phyloP scores from a whole-genome alignment of 805 yeast species.

The Debaryomyces prosopidis region DNA sequence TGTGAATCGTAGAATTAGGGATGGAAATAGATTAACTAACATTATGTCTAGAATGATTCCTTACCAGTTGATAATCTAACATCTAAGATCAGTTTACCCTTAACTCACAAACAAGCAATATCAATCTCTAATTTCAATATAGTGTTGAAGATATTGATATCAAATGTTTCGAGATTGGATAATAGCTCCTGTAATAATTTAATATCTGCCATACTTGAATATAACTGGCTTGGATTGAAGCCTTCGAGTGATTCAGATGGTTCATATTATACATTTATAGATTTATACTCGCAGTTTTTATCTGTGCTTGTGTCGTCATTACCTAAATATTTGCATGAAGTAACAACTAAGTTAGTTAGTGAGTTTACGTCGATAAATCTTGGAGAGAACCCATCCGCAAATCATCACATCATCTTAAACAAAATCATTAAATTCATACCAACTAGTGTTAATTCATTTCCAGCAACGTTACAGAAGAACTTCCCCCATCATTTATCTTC shows the following conservation, averaged over 20 bases:
- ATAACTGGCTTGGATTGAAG: slow-evolving; percentile 57
- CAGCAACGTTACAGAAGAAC: slow-evolving; percentile 51
- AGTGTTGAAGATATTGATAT: slow-evolving; percentile 57
- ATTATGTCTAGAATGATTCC: slow-evolving; percentile 40
- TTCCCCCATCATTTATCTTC: slow-evolving; percentile 81
- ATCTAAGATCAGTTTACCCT: slow-evolving; percentile 56
- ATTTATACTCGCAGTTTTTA: slow-evolving; percentile 67
- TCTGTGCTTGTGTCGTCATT: slow-evolving; percentile 77
- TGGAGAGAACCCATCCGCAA: slow-evolving; percentile 18
- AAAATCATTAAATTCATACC: slow-evolving; percentile 76
- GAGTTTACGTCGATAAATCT: slow-evolving; percentile 47
- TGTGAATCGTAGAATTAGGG: not conserved
- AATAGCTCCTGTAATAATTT: slow-evolving; percentile 51
- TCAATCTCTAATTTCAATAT: slow-evolving; percentile 51
- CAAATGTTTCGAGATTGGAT: slow-evolving; percentile 70
- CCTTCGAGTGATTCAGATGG: slow-evolving; percentile 14
- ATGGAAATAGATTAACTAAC: slow-evolving; percentile 18
- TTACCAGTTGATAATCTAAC: slow-evolving; percentile 60
- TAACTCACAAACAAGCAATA: slow-evolving; percentile 53
- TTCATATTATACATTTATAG: slow-evolving; percentile 33
- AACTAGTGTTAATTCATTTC: slow-evolving; percentile 69
- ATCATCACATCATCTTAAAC: slow-evolving; percentile 61
- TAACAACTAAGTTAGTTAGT: slow-evolving; percentile 64
- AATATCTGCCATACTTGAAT: slow-evolving; percentile 60
- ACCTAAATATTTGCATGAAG: slow-evolving; percentile 89